These are phyloP conservation scores for Cytospora piceae DNA, from an alignment of 2,329 filamentous ascomycete species.

Conservation along the genomic window DNA sequence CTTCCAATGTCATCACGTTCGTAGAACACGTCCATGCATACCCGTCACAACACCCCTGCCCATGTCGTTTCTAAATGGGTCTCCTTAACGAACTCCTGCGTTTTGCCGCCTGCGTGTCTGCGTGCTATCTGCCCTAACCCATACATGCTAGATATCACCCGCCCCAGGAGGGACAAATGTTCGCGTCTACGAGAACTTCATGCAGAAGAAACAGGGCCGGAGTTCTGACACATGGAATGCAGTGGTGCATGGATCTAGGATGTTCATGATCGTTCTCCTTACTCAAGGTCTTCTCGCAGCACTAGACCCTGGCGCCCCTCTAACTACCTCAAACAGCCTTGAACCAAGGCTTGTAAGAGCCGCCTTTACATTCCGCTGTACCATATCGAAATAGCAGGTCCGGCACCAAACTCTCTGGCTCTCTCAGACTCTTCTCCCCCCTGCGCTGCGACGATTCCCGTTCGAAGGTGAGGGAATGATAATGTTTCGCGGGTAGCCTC, in stretches of 20 bases:
- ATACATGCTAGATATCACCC: not conserved
- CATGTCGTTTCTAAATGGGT: conserved; percentile 18
- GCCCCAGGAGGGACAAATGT: conserved; percentile 8
- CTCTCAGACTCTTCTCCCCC: conserved; percentile 19
- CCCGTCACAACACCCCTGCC: not conserved
- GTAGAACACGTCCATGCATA: not conserved
- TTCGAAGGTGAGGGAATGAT: conserved; percentile 26
- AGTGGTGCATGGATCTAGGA: conserved; percentile 14
- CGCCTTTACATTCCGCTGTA: conserved; percentile 5
- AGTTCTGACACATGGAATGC: not conserved
- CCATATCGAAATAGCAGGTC: conserved; percentile 14
- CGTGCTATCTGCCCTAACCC: not conserved
- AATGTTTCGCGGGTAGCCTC: conserved; percentile 17
- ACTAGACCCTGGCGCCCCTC: conserved; percentile 4
- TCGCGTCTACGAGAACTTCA: conserved; percentile 1
- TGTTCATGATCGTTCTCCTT: conserved; percentile 6
- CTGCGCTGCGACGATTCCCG: conserved; percentile 26
- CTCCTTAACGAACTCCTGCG: conserved; percentile 17
- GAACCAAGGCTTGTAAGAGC: conserved; percentile 8
- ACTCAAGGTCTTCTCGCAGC: not conserved
- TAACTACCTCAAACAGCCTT: conserved; percentile 16
- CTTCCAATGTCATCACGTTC: conserved; percentile 4
- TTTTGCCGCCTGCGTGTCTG: conserved; percentile 10
- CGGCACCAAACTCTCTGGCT: conserved; percentile 13
- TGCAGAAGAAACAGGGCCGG: conserved; percentile 10